These are phyloP conservation scores for Akanthomyces muscarius DNA, from an alignment of 2,329 filamentous ascomycete species.

Conservation along the genomic window DNA sequence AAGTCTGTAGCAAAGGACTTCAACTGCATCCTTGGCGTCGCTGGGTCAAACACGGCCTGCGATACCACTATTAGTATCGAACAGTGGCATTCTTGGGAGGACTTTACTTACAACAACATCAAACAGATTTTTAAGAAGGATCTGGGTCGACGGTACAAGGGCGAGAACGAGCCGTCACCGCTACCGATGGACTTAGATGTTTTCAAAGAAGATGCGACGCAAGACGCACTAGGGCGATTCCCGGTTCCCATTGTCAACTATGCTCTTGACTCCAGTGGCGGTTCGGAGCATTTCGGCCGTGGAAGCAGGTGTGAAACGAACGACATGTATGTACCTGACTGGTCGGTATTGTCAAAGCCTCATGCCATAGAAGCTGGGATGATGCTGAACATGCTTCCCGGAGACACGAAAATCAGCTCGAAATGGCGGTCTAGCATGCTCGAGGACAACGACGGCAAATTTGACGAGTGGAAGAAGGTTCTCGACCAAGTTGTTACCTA, in stretches of 20 bases:
- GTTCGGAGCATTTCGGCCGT: neutral
- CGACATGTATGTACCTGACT: neutral
- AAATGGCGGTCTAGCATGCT: neutral
- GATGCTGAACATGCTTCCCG: neutral
- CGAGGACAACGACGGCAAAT: too few species aligned
- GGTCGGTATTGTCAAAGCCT: neutral
- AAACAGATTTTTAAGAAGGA: neutral
- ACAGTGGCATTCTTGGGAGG: neutral
- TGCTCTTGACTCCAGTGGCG: neutral
- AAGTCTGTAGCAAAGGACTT: neutral
- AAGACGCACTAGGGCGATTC: neutral
- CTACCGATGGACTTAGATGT: neutral
- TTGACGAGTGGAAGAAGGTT: neutral
- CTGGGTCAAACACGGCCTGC: neutral
- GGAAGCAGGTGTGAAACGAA: neutral
- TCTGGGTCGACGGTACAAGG: neutral
- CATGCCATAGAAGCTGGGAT: too few species aligned
- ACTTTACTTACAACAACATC: neutral
- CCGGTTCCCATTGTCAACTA: neutral
- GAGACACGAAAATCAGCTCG: neutral
- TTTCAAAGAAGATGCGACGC: neutral
- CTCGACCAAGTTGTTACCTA: neutral
- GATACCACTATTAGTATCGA: neutral
- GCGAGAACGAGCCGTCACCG: neutral
- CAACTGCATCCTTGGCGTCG: neutral